These are phyloP conservation scores for Cercospora berteroae DNA, from an alignment of 2,329 filamentous ascomycete species.

Conservation along the genomic window DNA sequence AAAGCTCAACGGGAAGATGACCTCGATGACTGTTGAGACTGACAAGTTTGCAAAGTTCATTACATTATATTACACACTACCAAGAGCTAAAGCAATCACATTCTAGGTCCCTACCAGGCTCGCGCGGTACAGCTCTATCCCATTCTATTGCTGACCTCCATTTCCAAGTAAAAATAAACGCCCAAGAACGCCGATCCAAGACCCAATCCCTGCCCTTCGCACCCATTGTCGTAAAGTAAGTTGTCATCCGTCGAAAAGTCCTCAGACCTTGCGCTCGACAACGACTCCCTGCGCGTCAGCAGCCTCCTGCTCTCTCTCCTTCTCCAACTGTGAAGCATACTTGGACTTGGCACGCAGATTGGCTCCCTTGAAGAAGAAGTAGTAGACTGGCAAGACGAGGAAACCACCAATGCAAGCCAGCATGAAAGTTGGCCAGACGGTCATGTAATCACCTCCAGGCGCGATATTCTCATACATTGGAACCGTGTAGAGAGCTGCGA, in stretches of 20 bases:
- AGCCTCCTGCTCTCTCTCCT: conserved; percentile 32
- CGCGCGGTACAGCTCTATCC: background rate
- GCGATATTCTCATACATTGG: conserved; percentile 46
- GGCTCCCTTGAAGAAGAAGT: conserved; percentile 50
- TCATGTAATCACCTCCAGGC: conserved; percentile 27
- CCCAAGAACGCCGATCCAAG: background rate
- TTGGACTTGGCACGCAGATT: conserved; percentile 47
- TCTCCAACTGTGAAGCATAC: conserved; percentile 48
- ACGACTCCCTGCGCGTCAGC: background rate
- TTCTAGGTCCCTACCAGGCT: background rate
- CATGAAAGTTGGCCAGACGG: conserved; percentile 54
- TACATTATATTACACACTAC: background rate
- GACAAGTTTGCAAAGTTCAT: background rate
- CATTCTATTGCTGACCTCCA: background rate
- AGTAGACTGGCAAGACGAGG: conserved; percentile 54
- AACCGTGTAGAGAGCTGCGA: conserved; percentile 65
- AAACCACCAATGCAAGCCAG: conserved; percentile 52
- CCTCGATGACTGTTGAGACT: too few species aligned
- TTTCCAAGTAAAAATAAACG: background rate
- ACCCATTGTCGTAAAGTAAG: background rate
- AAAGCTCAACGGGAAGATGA: too few species aligned
- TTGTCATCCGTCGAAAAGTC: background rate
- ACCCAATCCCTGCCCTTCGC: background rate
- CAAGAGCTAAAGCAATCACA: background rate
- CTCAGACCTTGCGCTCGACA: background rate